Conservation (phyloP, 2,329 filamentous ascomycete species). For the Ramularia endophylla region DNA sequence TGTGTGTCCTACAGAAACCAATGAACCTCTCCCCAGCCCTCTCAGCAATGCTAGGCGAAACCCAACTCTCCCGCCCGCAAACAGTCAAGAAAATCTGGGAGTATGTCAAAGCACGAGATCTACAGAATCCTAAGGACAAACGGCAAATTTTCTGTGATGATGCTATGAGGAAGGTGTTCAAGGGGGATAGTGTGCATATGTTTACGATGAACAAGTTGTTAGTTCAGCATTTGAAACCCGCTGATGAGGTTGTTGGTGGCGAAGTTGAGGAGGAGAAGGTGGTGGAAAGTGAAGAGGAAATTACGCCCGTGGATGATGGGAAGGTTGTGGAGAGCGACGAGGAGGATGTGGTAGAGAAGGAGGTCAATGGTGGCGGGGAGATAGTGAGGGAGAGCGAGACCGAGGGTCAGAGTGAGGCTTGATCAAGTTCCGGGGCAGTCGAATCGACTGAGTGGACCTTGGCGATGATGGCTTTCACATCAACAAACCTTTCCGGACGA, state of each 20-base stretch:
- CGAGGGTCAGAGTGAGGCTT: too few relatives aligned
- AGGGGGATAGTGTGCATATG: slow-evolving; percentile 88
- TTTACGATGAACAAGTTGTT: slow-evolving; percentile 99
- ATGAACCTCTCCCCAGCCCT: slow-evolving; percentile 68
- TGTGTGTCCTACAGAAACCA: slow-evolving; percentile 62
- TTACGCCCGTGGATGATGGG: too few relatives aligned
- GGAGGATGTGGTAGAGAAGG: background rate
- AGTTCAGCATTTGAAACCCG: slow-evolving; percentile 79
- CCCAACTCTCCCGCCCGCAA: slow-evolving; percentile 83
- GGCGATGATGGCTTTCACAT: too few relatives aligned
- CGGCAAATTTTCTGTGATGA: slow-evolving; percentile 92
- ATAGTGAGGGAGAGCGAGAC: too few relatives aligned
- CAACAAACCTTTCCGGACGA: too few relatives aligned
- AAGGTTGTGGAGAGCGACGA: background rate
- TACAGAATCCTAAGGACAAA: slow-evolving; percentile 88
- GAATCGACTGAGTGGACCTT: too few relatives aligned
- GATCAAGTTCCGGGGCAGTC: too few relatives aligned
- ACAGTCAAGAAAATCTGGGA: slow-evolving; percentile 96
- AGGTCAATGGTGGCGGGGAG: background rate
- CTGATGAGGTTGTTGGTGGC: slow-evolving; percentile 53
- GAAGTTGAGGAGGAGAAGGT: too few relatives aligned
- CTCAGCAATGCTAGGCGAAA: slow-evolving; percentile 63
- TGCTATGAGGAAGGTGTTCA: slow-evolving; percentile 85
- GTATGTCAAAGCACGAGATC: slow-evolving; percentile 80
- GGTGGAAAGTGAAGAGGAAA: background rate